A percentile compares a stretch with the other conserved stretches of the same genome.
phyloP scores from a whole-genome alignment of 163 green algal species.

The Trebouxia gelatinosa region DNA sequence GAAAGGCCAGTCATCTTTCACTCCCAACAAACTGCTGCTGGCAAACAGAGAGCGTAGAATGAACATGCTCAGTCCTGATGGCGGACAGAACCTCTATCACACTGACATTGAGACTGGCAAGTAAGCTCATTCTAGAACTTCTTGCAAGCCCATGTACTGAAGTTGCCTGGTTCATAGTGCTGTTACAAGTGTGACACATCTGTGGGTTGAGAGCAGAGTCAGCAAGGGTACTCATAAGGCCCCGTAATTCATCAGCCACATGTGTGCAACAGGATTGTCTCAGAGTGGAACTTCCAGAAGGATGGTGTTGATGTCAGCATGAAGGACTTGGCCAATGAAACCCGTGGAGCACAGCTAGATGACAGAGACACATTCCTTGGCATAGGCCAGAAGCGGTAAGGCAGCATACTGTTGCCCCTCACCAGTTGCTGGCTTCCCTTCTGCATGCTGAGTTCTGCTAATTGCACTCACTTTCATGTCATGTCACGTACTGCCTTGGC shows the following conservation, averaged over 20 bases:
- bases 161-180: too few species aligned
- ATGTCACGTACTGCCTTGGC: too few species aligned
- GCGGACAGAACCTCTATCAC: conserved; percentile 59
- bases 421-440: too few species aligned
- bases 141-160: too few species aligned
- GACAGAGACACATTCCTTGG: conserved; percentile 83
- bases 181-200: too few species aligned
- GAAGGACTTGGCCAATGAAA: conserved; percentile 72
- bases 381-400: conserved; percentile 77
- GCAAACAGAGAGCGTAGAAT: conserved; percentile 69
- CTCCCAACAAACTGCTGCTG: conserved; percentile 70
- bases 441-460: too few species aligned
- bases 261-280: conserved; percentile 62
- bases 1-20: conserved; percentile 43
- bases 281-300: conserved; percentile 87
- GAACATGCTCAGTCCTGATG: conserved; percentile 82
- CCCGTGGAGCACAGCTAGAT: conserved; percentile 74
- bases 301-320: conserved; percentile 81
- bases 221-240: not conserved
- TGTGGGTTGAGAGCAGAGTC: too few species aligned
- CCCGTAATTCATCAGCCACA: conserved; percentile 20
- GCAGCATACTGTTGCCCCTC: too few species aligned
- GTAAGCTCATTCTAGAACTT: too few species aligned
- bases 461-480: too few species aligned
- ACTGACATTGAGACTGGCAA: conserved; percentile 82